phyloP scores from a whole-genome alignment of 176 grass and related monocot species.

The Puccinellia tenuiflora region DNA sequence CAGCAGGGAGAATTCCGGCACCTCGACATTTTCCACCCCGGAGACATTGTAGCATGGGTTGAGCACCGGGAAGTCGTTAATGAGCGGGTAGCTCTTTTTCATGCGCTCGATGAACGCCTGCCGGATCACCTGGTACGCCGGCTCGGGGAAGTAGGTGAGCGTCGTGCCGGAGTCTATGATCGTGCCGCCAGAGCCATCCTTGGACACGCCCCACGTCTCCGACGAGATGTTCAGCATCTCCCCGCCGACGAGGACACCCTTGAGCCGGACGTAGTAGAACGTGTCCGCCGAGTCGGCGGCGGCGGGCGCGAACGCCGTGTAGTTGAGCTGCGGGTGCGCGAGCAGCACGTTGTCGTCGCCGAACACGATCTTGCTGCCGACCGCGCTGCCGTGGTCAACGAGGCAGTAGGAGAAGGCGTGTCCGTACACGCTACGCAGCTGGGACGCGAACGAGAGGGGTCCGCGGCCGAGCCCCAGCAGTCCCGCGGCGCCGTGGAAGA shows the following conservation, averaged over 20 bases:
- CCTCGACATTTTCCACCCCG: conserved; percentile 42
- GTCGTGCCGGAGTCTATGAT: conserved; percentile 97
- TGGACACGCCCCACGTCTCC: conserved; percentile 26
- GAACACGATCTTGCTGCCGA: conserved; percentile 77
- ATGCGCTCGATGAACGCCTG: conserved; percentile 57
- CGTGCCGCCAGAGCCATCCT: conserved; percentile 69
- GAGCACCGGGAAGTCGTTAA: conserved; percentile 61
- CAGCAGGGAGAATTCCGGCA: conserved; percentile 61
- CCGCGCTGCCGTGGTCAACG: conserved; percentile 77
- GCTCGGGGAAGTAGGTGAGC: conserved; percentile 85
- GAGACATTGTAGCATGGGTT: conserved; percentile 91
- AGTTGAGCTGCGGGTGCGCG: conserved; percentile 51
- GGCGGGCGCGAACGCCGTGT: conserved; percentile 61
- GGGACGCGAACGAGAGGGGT: conserved; percentile 83
- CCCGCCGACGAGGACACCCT: conserved; percentile 50
- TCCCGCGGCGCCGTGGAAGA: conserved; percentile 88
- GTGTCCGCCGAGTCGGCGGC: conserved; percentile 34
- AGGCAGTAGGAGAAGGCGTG: conserved; percentile 97
- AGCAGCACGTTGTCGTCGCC: conserved; percentile 50
- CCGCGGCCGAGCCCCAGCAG: conserved; percentile 85
- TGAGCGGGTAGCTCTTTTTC: conserved; percentile 34
- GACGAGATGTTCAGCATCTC: conserved; percentile 39
- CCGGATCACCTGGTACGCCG: conserved; percentile 61
- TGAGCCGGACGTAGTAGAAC: conserved; percentile 87
- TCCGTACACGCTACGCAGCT: conserved; percentile 70